Conservation (phyloP, 352 stramenopile species). For the Phytophthora brassicae region DNA sequence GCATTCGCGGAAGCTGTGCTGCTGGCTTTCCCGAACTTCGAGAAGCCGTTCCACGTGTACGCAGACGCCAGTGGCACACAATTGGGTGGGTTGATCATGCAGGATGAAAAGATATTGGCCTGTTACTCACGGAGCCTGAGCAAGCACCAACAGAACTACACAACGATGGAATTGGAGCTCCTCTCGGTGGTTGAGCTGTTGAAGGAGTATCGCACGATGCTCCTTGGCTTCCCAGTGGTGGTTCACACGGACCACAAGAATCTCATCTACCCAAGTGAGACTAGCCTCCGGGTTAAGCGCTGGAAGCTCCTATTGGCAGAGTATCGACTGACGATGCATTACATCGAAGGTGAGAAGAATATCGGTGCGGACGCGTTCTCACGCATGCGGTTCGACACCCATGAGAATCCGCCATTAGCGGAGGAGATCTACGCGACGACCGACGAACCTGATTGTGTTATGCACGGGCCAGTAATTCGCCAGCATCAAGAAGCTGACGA, state of each 20-base stretch:
- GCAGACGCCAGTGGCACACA: not conserved
- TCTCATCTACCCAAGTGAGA: not conserved
- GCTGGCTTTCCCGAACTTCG: not conserved
- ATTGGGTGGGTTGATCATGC: not conserved
- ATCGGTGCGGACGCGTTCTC: not conserved
- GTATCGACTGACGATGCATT: not conserved
- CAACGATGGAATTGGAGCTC: constrained; percentile 2
- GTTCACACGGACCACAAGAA: constrained; percentile 11
- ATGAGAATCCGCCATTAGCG: not conserved
- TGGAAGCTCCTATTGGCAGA: constrained; percentile 3
- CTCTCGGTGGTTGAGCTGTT: constrained; percentile 1
- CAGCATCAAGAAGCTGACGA: too few relatives aligned
- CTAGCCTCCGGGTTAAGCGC: not conserved
- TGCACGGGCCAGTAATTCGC: too few relatives aligned
- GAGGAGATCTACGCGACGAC: not conserved
- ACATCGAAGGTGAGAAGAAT: not conserved
- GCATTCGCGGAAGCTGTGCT: not conserved
- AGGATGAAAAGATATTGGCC: not conserved
- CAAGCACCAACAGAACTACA: constrained; percentile 1
- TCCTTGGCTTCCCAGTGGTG: not conserved
- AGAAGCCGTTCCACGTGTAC: not conserved
- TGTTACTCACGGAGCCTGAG: not conserved
- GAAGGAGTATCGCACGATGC: constrained; percentile 5
- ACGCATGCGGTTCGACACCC: not conserved
- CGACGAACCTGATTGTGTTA: not conserved